A percentile compares a stretch with the other conserved stretches of the same genome.
phyloP scores from a whole-genome alignment of 768 basidiomycete species.

The Butyriboletus loyo region DNA sequence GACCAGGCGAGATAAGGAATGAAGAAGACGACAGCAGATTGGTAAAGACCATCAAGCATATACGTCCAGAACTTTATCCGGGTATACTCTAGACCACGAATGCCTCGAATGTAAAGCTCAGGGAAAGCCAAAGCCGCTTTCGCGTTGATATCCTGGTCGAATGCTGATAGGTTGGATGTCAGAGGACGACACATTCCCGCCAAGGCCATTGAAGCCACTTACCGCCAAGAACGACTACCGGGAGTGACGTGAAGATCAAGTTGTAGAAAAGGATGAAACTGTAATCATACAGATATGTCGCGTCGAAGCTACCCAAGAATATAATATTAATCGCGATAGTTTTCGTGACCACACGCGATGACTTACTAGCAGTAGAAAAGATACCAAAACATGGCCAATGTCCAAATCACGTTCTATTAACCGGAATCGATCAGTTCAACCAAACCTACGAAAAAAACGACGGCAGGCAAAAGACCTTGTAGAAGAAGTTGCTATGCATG shows the following conservation, averaged over 20 bases:
- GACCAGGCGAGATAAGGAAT: conserved; percentile 78
- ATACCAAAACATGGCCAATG: conserved; percentile 92
- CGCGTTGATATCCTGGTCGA: conserved; percentile 94
- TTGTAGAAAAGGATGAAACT: conserved; percentile 93
- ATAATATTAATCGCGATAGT: conserved; percentile 9
- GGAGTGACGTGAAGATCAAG: conserved; percentile 89
- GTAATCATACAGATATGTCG: conserved; percentile 92
- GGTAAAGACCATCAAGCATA: conserved; percentile 93
- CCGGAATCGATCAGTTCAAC: neutral
- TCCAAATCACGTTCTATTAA: conserved; percentile 84
- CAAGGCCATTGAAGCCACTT: conserved; percentile 19
- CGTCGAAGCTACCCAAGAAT: conserved; percentile 67
- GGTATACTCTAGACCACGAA: conserved; percentile 91
- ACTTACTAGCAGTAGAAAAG: conserved; percentile 81
- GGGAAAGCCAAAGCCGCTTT: conserved; percentile 89
- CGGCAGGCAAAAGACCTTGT: conserved; percentile 56
- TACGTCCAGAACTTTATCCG: conserved; percentile 90
- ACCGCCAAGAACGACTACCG: conserved; percentile 90
- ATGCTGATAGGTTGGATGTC: conserved; percentile 43
- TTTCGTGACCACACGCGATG: neutral
- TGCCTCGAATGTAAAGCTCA: conserved; percentile 93
- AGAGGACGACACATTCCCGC: neutral
- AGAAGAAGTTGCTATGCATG: conserved; percentile 98
- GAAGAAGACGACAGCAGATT: conserved; percentile 84
- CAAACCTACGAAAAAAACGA: neutral